Evolutionary conservation across 768 basidiomycete genomes (phyloP).

Genomic region (Suillus decipiens): DNA sequence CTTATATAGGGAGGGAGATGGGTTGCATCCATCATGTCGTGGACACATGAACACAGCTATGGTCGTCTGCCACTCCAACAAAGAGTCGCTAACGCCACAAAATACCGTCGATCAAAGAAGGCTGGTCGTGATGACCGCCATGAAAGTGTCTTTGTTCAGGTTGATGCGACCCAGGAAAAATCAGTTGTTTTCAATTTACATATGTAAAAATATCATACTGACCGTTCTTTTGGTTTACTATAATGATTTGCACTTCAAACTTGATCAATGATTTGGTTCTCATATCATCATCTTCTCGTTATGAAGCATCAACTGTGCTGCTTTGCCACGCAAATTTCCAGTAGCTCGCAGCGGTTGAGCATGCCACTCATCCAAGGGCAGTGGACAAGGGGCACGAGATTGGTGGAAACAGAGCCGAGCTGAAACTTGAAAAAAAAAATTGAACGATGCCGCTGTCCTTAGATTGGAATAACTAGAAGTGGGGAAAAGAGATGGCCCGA

Average conservation of each 20-base stretch:
- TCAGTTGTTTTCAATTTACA: neutral
- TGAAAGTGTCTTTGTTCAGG: neutral
- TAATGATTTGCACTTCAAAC: neutral
- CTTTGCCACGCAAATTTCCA: neutral
- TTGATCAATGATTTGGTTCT: neutral
- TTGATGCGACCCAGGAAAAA: neutral
- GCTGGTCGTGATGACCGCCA: neutral
- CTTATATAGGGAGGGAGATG: constrained; percentile 5
- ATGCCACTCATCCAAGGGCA: too few species aligned
- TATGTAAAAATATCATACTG: neutral
- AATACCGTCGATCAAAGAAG: neutral
- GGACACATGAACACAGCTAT: neutral
- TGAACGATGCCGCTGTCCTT: neutral
- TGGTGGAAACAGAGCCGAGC: too few species aligned
- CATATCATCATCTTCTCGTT: neutral
- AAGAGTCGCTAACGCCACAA: neutral
- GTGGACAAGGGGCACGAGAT: too few species aligned
- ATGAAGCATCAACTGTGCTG: neutral
- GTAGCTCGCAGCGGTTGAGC: too few species aligned
- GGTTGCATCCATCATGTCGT: neutral
- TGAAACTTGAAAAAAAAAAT: neutral
- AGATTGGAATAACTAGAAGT: neutral
- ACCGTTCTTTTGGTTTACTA: neutral
- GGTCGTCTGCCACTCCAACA: neutral
- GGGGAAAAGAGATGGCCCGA: neutral